Evolutionary conservation across 345 rosid genomes (phyloP), one percentile per base, ranked within the genome.

Genomic region (Gossypium australe): DNA sequence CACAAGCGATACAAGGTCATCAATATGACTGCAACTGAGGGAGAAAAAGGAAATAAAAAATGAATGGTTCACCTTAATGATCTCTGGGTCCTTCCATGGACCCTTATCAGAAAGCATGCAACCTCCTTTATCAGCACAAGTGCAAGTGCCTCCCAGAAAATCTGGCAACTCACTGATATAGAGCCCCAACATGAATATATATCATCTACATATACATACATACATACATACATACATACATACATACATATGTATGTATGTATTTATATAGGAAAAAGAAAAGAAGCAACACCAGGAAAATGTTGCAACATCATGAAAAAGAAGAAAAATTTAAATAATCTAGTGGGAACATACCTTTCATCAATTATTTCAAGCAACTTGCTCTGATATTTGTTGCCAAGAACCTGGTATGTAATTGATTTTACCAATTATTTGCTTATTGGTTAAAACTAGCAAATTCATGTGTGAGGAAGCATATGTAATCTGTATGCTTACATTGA

Each of bases 41-140:
- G 22, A 18, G 2, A 18, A 64, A 68, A 10, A 12, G 20, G 45
- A 62, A 16, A 34, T 4, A 62, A 34, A 10, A 16, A 62, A 17
- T 3, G 20, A 13, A 22, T 18, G 59, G 17, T 7, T 41, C 64
- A 94, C 98, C 97, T 85, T 87, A 79, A 94, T 20, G 74, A 91
- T 83, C 73, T 89, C 97, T 38, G 82, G 80, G 75, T 93, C 80
- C 44, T 90, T 90, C 99, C 98, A 95, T 29, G 98, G 97, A 44
- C 99, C 99, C 80, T 93, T 95, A 81, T 95, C 97, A 65, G 98
- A 93, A 51, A 82, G 87, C 93, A 93, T 81, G 55, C 99, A 95
- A 2, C 99, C 99, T 57, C 99, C 97, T 29, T 78, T 78, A 27
- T 87, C 92, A 79, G 89, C 89, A 85, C 98, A 95, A 16, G 90